These are phyloP conservation scores for Wickerhamomyces xylosicus DNA, from an alignment of 805 yeast species.

Conservation along the genomic window DNA sequence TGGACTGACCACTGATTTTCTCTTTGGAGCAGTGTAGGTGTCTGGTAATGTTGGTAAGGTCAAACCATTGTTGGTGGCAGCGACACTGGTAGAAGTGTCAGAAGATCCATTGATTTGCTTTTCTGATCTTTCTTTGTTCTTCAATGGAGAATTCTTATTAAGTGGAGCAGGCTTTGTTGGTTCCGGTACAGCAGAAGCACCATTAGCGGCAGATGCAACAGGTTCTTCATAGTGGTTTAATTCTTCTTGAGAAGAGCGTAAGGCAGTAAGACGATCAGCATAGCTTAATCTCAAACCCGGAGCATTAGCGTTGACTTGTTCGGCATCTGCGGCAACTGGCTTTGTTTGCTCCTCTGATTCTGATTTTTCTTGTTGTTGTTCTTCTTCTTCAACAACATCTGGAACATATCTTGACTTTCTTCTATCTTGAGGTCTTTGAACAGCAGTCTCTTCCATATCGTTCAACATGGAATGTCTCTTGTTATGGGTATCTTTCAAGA, in stretches of 20 bases:
- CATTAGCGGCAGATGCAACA: slow-evolving; percentile 2
- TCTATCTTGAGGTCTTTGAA: slow-evolving; percentile 3
- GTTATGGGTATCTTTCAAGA: slow-evolving; percentile 6
- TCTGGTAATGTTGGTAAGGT: slow-evolving; percentile 6
- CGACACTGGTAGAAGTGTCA: too few relatives aligned
- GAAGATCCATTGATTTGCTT: too few relatives aligned
- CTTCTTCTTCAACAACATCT: too few relatives aligned
- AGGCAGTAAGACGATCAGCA: slow-evolving; percentile 27
- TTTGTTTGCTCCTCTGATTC: too few relatives aligned
- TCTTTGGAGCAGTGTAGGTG: not conserved
- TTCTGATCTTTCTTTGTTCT: slow-evolving; percentile 1
- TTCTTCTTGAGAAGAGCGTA: slow-evolving; percentile 5
- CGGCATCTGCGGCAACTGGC: not conserved
- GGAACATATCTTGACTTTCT: too few relatives aligned
- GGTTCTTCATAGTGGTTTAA: slow-evolving; percentile 1
- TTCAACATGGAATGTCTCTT: slow-evolving; percentile 3
- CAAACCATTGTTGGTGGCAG: not conserved
- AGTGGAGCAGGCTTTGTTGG: slow-evolving; percentile 11
- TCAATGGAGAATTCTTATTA: slow-evolving; percentile 2
- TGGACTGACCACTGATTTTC: not conserved
- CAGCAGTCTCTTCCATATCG: slow-evolving; percentile 13
- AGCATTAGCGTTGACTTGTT: slow-evolving; percentile 2
- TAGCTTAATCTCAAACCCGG: slow-evolving; percentile 24
- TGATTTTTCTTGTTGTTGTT: too few relatives aligned
- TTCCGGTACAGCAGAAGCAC: slow-evolving; percentile 15